A percentile compares a stretch with the other conserved stretches of the same genome.
phyloP scores from a whole-genome alignment of 2,329 filamentous ascomycete genomes.

The Coniochaeta pulveracea region DNA sequence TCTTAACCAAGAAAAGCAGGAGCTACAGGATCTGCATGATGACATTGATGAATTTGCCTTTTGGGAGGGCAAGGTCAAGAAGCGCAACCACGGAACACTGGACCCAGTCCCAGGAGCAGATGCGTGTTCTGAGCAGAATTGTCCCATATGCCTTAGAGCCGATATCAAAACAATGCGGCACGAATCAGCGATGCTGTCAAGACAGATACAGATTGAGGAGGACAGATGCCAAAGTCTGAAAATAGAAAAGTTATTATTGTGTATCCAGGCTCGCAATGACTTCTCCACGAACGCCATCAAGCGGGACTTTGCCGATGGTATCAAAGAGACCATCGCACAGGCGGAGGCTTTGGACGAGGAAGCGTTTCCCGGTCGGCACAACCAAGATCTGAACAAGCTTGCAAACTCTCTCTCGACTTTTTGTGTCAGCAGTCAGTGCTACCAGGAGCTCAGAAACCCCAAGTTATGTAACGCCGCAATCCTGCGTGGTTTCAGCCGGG shows the following conservation, averaged over 20 bases:
- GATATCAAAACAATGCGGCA: background rate
- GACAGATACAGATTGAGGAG: background rate
- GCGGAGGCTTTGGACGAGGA: background rate
- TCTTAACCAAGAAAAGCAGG: background rate
- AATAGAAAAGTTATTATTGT: background rate
- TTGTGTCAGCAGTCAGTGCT: conserved; percentile 1
- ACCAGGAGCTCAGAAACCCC: background rate
- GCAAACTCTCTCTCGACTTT: background rate
- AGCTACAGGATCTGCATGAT: background rate
- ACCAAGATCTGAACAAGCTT: background rate
- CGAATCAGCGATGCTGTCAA: background rate
- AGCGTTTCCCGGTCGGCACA: background rate
- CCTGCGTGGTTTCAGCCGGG: background rate
- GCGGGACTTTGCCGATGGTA: background rate
- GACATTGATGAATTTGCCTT: background rate
- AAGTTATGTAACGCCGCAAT: background rate
- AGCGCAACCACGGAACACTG: background rate
- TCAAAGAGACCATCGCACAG: conserved; percentile 1
- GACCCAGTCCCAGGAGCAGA: too few relatives aligned
- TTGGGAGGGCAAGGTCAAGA: background rate
- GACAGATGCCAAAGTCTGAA: background rate
- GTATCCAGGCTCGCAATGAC: background rate
- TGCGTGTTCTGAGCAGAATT: too few relatives aligned
- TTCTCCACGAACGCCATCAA: background rate
- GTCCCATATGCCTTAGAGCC: too few relatives aligned